Base-by-base conservation (phyloP, 495 filamentous ascomycete genomes). In the Podospora bellae-mahoneyi region DNA sequence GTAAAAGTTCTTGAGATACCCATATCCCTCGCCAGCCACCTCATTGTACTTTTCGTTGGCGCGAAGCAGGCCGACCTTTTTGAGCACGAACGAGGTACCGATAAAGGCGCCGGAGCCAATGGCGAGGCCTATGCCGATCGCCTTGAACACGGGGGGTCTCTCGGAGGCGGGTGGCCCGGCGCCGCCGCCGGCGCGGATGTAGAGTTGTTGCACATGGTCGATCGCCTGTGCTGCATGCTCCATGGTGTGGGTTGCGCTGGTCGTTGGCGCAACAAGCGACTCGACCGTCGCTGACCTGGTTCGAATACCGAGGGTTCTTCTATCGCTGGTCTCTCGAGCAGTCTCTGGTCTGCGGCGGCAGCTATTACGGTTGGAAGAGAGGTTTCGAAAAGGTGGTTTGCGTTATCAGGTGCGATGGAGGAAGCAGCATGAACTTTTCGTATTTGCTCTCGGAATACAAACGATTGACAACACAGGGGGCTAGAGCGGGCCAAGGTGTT, bases 21-120 rank as follows among this genome's bases (percentile, higher is more conserved):
- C 96, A 76, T 99, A 99, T 39, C 95, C 95, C 77, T 98, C 94
- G 62, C 95, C 95, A 2, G 94, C 93, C 71, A 94, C 92, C 77
- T 97, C 94, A 74, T 96, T 91, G 79, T 97, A 97, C 80, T 98
- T 99, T 70, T 92, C 86, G 77, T 99, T 99, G 58, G 95, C 95
- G 73, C 86, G 93, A 58, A 99, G 84, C 68, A 99, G 78, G 0
- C 95, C 95, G 63, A 89, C 84, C 82, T 99, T 99, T 80, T 98
- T 98, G 68, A 99, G 76, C 56, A 99, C 94, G 74, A 99, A 99
- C 1, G 95, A 98, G 13, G 91, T 84, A 15, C 95, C 96, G 75
- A 99, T 99, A 78, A 99, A 98, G 32, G 93, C 78, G 18, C 95
- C 95, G 2, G 95, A 97, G 48, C 89, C 86, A 69, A 97, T 86